Evolutionary conservation across 2,329 filamentous ascomycete genomes (phyloP).

Genomic region (Colletotrichum horii): DNA sequence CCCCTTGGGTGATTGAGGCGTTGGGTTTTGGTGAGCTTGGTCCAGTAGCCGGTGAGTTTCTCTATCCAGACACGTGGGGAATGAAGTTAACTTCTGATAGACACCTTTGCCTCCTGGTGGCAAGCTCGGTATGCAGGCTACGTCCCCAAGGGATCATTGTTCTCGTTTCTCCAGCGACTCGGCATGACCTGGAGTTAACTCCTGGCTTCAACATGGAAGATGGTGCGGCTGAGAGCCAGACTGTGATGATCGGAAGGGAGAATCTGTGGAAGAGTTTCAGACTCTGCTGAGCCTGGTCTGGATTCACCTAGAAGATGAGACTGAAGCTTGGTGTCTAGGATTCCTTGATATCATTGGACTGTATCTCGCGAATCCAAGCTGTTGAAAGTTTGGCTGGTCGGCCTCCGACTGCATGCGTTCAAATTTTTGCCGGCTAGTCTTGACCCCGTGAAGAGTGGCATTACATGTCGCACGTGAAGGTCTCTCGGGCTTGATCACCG

Average conservation of each 20-base stretch:
- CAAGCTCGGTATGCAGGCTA: constrained; percentile 6
- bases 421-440: accelerated
- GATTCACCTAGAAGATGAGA: background rate
- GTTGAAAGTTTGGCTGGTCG: background rate
- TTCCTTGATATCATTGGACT: accelerated
- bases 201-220: background rate
- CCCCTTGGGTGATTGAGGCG: constrained; percentile 16
- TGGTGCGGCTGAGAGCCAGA: background rate
- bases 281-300: too few relatives aligned
- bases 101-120: constrained; percentile 6
- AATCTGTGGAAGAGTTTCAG: accelerated
- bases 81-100: background rate
- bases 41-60: background rate
- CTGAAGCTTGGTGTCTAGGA: background rate
- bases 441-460: accelerated
- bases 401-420: background rate
- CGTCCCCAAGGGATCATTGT: constrained; percentile 3
- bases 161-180: constrained; percentile 1
- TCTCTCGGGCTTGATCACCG: background rate
- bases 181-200: constrained; percentile 12
- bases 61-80: too few relatives aligned
- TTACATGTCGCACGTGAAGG: background rate
- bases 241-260: background rate
- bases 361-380: background rate
- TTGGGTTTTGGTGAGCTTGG: constrained; percentile 19